phyloP scores from a whole-genome alignment of 2,329 filamentous ascomycete genomes.

The Clonostachys chloroleuca region DNA sequence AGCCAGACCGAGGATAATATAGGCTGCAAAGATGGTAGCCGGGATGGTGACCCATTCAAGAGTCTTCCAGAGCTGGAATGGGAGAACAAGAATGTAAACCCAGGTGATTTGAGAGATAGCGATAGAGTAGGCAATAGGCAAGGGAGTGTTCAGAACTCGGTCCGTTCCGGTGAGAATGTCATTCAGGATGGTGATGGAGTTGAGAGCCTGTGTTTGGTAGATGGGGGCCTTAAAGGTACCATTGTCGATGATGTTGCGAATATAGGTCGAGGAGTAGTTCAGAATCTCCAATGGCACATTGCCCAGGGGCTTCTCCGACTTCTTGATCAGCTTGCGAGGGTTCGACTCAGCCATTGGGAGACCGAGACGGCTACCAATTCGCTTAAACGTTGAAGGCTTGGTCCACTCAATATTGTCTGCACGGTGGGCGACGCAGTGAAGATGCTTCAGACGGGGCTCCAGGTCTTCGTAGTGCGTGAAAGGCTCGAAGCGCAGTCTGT shows the following conservation, averaged over 20 bases:
- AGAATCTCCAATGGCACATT: constrained; percentile 83
- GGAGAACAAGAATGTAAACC: constrained; percentile 75
- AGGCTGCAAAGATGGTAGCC: constrained; percentile 65
- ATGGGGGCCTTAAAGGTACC: constrained; percentile 51
- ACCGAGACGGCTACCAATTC: constrained; percentile 68
- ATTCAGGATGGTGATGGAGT: constrained; percentile 59
- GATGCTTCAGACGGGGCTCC: constrained; percentile 61
- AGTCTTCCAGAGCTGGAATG: constrained; percentile 68
- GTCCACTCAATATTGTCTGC: constrained; percentile 22
- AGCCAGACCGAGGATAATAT: constrained; percentile 76
- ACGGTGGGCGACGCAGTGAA: constrained; percentile 68
- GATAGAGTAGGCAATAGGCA: constrained; percentile 80
- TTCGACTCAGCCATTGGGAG: constrained; percentile 74
- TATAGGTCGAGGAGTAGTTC: constrained; percentile 63
- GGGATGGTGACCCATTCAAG: constrained; percentile 76
- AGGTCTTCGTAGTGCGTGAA: constrained; percentile 75
- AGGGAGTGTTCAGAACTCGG: constrained; percentile 75
- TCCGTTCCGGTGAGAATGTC: constrained; percentile 71
- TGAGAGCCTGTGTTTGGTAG: constrained; percentile 58
- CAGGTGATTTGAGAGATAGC: constrained; percentile 83
- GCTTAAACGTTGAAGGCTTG: constrained; percentile 54
- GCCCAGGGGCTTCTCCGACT: constrained; percentile 66
- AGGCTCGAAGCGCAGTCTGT: constrained; percentile 80
- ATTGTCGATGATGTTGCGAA: constrained; percentile 55
- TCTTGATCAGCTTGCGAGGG: constrained; percentile 73